Percentiles rank a stretch among this genome's conserved stretches.
Conservation (phyloP, 352 stramenopile species). For the Chrysophaeum taylorii region DNA sequence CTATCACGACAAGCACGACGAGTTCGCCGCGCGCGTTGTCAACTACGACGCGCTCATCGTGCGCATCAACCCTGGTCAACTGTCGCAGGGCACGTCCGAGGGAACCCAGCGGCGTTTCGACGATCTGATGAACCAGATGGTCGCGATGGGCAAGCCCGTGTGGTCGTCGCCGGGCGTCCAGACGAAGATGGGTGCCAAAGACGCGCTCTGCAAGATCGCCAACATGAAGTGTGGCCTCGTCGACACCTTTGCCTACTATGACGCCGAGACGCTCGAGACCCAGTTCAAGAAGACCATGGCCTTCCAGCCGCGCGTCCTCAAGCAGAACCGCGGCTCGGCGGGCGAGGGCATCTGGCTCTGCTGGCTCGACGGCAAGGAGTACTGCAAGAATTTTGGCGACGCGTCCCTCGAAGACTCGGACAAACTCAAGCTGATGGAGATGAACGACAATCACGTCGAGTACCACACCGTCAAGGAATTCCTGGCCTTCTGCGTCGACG, state of each 20-base stretch:
- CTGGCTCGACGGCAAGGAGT: constrained; percentile 7
- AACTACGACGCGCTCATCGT: too few species aligned
- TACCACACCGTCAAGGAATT: constrained; percentile 15
- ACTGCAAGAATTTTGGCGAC: constrained; percentile 14
- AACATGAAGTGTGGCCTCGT: constrained; percentile 6
- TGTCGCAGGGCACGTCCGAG: too few species aligned
- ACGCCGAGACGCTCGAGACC: constrained; percentile 1
- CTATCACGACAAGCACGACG: too few species aligned
- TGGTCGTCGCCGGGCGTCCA: background rate
- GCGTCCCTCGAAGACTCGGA: background rate
- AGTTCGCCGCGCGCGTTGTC: too few species aligned
- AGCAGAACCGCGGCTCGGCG: constrained; percentile 12
- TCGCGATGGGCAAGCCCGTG: background rate
- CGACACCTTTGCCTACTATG: constrained; percentile 7
- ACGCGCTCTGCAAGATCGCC: constrained; percentile 11
- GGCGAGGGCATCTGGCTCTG: constrained; percentile 15
- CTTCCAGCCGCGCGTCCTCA: constrained; percentile 10
- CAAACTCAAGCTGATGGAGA: constrained; percentile 9
- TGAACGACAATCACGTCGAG: constrained; percentile 14
- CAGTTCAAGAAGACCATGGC: constrained; percentile 9
- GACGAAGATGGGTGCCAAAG: constrained; percentile 4
- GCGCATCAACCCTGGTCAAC: too few species aligned
- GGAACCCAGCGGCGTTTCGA: constrained; percentile 7
- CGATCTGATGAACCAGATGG: constrained; percentile 3
- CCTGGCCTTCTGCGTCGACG: constrained; percentile 13